phyloP scores from a whole-genome alignment of 192 early-diverging fungal species.

The Dispira parvispora region DNA sequence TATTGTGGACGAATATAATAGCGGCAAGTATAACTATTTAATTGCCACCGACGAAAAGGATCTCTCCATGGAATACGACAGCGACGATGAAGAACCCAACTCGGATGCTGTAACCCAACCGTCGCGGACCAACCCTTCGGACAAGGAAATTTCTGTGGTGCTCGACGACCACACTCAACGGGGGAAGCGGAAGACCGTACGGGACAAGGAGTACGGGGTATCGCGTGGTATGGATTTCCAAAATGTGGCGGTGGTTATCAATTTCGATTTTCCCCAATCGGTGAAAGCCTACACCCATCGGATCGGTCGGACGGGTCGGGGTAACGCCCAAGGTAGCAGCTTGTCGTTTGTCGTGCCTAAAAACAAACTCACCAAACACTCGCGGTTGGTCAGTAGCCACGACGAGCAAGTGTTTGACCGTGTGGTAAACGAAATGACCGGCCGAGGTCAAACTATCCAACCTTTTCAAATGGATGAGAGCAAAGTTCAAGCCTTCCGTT shows the following conservation, averaged over 20 bases:
- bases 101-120: conserved; percentile 17
- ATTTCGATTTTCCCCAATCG: conserved; percentile 88
- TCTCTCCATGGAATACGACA: conserved; percentile 43
- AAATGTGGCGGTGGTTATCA: conserved; percentile 82
- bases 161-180: conserved; percentile 10
- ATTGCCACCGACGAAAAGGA: conserved; percentile 89
- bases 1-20: conserved; percentile 94
- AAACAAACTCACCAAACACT: conserved; percentile 20
- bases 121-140: conserved; percentile 13
- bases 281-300: conserved; percentile 83
- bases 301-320: conserved; percentile 88
- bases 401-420: conserved; percentile 59
- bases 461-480: conserved; percentile 81
- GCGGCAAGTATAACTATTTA: conserved; percentile 86
- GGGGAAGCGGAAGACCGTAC: conserved; percentile 23
- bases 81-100: conserved; percentile 23
- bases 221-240: conserved; percentile 94
- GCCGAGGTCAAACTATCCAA: conserved; percentile 27
- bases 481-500: conserved; percentile 80
- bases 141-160: not conserved
- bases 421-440: conserved; percentile 49
- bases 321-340: conserved; percentile 74
- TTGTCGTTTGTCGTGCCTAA: conserved; percentile 64
- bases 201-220: conserved; percentile 85
- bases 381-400: conserved; percentile 14